phyloP scores from a whole-genome alignment of 2,329 filamentous ascomycete genomes.

The Pseudohalonectria lignicola region DNA sequence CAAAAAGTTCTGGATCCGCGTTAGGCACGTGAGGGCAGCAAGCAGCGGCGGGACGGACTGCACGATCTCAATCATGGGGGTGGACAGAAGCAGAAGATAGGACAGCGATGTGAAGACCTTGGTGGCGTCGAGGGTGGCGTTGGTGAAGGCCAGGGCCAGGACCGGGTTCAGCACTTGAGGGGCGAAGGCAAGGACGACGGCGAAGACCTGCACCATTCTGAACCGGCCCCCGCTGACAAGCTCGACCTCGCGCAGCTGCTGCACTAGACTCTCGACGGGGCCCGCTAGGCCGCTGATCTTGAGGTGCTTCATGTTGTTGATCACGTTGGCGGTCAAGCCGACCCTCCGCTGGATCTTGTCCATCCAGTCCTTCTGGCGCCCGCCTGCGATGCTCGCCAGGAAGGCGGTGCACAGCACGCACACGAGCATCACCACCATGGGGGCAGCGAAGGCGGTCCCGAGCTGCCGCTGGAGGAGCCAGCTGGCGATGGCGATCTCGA shows the following conservation, averaged over 20 bases:
- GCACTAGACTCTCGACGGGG: conserved; percentile 15
- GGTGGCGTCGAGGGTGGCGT: conserved; percentile 3
- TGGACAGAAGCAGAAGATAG: conserved; percentile 6
- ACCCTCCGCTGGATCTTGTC: conserved; percentile 36
- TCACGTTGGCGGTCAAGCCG: conserved; percentile 32
- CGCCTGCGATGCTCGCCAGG: background rate
- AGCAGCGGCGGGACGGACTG: conserved; percentile 5
- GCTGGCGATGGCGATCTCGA: conserved; percentile 28
- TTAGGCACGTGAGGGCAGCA: conserved; percentile 6
- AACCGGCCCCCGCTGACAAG: background rate
- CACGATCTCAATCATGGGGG: conserved; percentile 5
- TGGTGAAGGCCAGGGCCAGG: background rate
- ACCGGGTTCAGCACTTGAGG: background rate
- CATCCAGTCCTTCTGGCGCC: conserved; percentile 32
- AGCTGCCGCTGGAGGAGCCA: conserved; percentile 24
- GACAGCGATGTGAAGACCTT: conserved; percentile 7
- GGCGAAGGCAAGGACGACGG: background rate
- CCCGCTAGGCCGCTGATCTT: conserved; percentile 36
- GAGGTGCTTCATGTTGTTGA: conserved; percentile 38
- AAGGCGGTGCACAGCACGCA: background rate
- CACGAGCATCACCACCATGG: conserved; percentile 7
- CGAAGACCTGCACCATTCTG: background rate
- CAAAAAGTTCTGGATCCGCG: conserved; percentile 7
- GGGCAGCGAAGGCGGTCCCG: conserved; percentile 25
- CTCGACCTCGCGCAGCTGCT: background rate